phyloP scores from a whole-genome alignment of 2,329 filamentous ascomycete species.

The Ascocoryne sarcoides region DNA sequence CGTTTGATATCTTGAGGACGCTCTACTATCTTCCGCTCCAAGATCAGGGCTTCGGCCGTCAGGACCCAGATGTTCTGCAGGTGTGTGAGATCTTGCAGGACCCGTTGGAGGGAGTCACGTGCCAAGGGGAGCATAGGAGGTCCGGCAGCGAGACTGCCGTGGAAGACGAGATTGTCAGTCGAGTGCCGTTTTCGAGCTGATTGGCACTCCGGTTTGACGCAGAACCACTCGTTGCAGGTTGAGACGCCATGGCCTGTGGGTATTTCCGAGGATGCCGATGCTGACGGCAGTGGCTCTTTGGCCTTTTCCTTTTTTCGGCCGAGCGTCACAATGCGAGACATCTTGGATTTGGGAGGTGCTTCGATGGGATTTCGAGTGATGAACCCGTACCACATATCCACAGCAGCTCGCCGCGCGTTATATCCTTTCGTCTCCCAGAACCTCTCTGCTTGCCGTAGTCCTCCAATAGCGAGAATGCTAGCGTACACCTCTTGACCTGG shows the following conservation, averaged over 20 bases:
- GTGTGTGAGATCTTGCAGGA: conserved; percentile 47
- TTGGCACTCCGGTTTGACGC: conserved; percentile 26
- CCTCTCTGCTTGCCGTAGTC: conserved; percentile 52
- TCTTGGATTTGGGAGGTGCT: conserved; percentile 40
- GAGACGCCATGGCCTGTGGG: conserved; percentile 18
- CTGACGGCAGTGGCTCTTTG: background rate
- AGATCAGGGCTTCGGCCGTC: conserved; percentile 53
- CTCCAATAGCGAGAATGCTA: conserved; percentile 51
- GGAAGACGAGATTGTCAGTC: conserved; percentile 40
- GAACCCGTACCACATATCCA: conserved; percentile 50
- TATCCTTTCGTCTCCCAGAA: conserved; percentile 62
- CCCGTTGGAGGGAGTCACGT: conserved; percentile 39
- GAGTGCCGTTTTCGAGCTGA: conserved; percentile 18
- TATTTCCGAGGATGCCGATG: conserved; percentile 13
- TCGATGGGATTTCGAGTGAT: conserved; percentile 37
- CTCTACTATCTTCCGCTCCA: conserved; percentile 50
- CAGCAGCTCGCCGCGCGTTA: conserved; percentile 47
- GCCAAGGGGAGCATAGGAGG: conserved; percentile 51
- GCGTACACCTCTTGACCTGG: conserved; percentile 55
- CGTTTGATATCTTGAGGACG: conserved; percentile 52
- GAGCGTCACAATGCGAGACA: conserved; percentile 35
- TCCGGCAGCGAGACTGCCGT: conserved; percentile 50
- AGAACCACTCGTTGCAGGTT: conserved; percentile 29
- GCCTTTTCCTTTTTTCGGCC: conserved; percentile 46
- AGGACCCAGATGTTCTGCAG: conserved; percentile 54